phyloP scores from a whole-genome alignment of 257 asterid genomes.

The Fraxinus americana region DNA sequence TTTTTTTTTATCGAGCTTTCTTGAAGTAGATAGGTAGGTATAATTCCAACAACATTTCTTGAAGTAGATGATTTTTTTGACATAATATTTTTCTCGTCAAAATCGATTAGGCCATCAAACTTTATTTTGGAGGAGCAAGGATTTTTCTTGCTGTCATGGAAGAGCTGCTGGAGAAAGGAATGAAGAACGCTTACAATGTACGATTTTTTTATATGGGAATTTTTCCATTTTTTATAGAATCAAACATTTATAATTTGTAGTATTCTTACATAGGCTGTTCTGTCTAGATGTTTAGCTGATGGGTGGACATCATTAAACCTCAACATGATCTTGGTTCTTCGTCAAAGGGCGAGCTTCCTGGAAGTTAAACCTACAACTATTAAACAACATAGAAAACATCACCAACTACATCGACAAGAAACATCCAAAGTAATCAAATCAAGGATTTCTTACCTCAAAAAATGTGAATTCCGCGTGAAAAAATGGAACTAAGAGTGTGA shows the following conservation, averaged over 20 bases:
- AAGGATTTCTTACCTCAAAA: no score
- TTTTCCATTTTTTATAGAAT: not conserved
- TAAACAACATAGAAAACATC: no score
- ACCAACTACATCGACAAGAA: no score
- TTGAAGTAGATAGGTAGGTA: not conserved
- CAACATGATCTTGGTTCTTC: no score
- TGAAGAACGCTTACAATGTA: constrained; percentile 22
- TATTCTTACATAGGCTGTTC: constrained; percentile 52
- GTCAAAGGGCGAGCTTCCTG: no score
- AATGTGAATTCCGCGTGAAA: no score
- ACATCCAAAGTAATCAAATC: no score
- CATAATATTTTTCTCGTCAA: not conserved
- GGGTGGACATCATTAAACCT: constrained; percentile 49
- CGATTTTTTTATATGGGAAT: not conserved
- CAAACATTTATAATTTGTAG: not conserved
- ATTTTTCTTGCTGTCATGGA: constrained; percentile 48
- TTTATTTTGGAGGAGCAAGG: constrained; percentile 57
- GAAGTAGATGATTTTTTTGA: not conserved
- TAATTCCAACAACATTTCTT: not conserved
- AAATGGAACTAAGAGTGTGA: no score
- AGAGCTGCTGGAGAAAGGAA: constrained; percentile 27
- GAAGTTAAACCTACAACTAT: no score
- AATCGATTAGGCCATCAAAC: constrained; percentile 41
- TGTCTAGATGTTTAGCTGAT: constrained; percentile 92
- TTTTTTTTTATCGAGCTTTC: not conserved